Conservation (phyloP, 768 basidiomycete species). For the Psilocybe tampanensis region DNA sequence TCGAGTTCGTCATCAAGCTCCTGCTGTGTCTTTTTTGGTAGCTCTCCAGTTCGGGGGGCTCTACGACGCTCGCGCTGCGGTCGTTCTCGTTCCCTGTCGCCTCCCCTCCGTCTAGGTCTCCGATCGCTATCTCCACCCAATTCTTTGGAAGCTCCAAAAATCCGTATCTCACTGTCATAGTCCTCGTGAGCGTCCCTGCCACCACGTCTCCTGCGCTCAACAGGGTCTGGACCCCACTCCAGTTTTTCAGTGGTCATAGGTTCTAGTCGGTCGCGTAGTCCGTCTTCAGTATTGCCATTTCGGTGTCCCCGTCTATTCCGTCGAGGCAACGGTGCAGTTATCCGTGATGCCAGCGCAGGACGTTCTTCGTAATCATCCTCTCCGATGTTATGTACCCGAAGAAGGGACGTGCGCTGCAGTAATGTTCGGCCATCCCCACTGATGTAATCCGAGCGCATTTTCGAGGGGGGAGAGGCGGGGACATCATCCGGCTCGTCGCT, state of each 20-base stretch:
- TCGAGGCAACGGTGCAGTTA: constrained; percentile 48
- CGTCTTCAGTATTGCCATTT: constrained; percentile 13
- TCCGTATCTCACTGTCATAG: constrained; percentile 1
- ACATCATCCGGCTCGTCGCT: constrained; percentile 7
- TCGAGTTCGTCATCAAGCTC: constrained; percentile 86
- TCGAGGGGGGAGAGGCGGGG: constrained; percentile 56
- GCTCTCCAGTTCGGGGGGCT: constrained; percentile 33
- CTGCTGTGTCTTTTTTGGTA: constrained; percentile 63
- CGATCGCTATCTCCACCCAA: constrained; percentile 17
- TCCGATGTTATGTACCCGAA: constrained; percentile 37
- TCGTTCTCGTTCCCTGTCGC: constrained; percentile 17
- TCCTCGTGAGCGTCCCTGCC: constrained; percentile 4
- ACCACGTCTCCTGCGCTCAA: background rate
- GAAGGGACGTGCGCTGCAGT: constrained; percentile 55
- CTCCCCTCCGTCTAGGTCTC: constrained; percentile 17
- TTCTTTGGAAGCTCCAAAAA: constrained; percentile 7
- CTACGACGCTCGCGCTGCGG: constrained; percentile 18
- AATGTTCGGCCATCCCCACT: constrained; percentile 51
- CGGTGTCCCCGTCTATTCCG: constrained; percentile 33
- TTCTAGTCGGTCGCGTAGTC: constrained; percentile 17
- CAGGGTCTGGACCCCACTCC: constrained; percentile 21
- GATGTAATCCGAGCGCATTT: constrained; percentile 71
- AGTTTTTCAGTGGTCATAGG: constrained; percentile 14
- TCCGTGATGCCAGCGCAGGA: constrained; percentile 42
- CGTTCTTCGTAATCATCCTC: constrained; percentile 17